Base-by-base conservation (phyloP, 108 stramenopile species). In the Fragilariopsis cylindrus region DNA sequence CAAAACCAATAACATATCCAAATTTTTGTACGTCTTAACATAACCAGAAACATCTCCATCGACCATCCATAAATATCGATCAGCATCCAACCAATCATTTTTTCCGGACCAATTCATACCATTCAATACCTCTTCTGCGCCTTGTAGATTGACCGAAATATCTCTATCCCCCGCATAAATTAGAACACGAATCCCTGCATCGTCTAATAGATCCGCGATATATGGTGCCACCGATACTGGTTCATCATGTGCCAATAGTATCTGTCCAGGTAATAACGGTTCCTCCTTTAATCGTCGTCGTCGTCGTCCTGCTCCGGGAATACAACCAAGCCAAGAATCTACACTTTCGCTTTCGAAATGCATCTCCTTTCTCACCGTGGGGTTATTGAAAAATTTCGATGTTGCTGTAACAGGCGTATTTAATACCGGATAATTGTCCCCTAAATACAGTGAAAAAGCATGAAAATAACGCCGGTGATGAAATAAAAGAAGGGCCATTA, bases 141-240 rank as follows among this genome's bases (percentile, higher is more conserved):
- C 87, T 62, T 86, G 86, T 19, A 82, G 52, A 47, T 62, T 73
- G 73, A 80, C 81, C 55, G 80, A 78, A n/a, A 92, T 53, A 69
- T 92, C 91, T 16, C 84, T 82, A 71, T 92, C 91, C 2, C 91
- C 91, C 65, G 85, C 88, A 80, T 92, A 92, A 2, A 92, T 30
- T 3, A 92, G 62, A 3, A 92, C 86, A 18, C 80, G 77, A 69
- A 90, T 85, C 13, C 76, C 77, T 7, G 87, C 87, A 69, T 85
- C 83, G 75, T 92, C 88, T n/a, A 92, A 55, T 30, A 92, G 80
- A 43, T 88, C 88, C 18, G 89, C 84, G 39, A 92, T 80, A 54
- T 88, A 92, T 8, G 87, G 88, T 5, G 83, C 70, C 2, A 90
- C 85, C 2, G 88, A 84, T 46, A 70, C 63, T 7, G 88, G 88